phyloP scores from a whole-genome alignment of 495 filamentous ascomycete genomes.

The Aspergillus taichungensis region DNA sequence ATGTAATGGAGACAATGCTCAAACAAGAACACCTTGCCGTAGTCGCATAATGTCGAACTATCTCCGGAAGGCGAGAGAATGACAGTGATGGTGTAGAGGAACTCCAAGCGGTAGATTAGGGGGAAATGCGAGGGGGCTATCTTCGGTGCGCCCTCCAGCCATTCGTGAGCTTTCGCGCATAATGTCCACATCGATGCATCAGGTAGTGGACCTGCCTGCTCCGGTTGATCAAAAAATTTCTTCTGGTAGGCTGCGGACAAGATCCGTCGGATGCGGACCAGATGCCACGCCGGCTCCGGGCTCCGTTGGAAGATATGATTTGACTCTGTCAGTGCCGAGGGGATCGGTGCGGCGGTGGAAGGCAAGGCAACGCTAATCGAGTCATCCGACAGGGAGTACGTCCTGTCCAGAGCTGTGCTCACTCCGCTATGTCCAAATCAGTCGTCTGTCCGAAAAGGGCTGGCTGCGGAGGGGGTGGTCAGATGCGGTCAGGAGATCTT shows the following conservation, averaged over 20 bases:
- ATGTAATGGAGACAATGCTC: conserved; percentile 69
- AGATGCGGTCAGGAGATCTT: conserved; percentile 7
- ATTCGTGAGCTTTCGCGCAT: conserved; percentile 55
- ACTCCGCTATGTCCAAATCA: conserved; percentile 50
- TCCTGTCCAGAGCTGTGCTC: conserved; percentile 67
- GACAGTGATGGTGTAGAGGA: conserved; percentile 77
- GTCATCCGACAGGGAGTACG: conserved; percentile 87
- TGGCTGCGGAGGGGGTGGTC: neutral
- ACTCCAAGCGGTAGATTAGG: conserved; percentile 68
- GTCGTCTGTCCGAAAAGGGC: neutral
- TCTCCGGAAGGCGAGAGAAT: conserved; percentile 66
- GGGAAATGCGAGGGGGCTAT: conserved; percentile 49
- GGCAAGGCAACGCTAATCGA: conserved; percentile 64
- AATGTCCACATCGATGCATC: conserved; percentile 52
- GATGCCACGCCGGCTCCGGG: conserved; percentile 45
- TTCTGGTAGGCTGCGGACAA: conserved; percentile 78
- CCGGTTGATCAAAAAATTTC: conserved; percentile 61
- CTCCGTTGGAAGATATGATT: conserved; percentile 40
- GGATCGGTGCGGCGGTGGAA: conserved; percentile 20
- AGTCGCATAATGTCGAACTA: conserved; percentile 53
- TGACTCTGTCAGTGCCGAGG: conserved; percentile 21
- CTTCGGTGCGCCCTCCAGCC: conserved; percentile 54
- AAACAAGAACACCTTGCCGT: conserved; percentile 68
- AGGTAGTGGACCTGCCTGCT: conserved; percentile 48
- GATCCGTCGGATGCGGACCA: conserved; percentile 66